Evolutionary conservation across 345 rosid genomes (phyloP), one percentile per base, ranked within the genome.

Genomic region (Passiflora organensis): DNA sequence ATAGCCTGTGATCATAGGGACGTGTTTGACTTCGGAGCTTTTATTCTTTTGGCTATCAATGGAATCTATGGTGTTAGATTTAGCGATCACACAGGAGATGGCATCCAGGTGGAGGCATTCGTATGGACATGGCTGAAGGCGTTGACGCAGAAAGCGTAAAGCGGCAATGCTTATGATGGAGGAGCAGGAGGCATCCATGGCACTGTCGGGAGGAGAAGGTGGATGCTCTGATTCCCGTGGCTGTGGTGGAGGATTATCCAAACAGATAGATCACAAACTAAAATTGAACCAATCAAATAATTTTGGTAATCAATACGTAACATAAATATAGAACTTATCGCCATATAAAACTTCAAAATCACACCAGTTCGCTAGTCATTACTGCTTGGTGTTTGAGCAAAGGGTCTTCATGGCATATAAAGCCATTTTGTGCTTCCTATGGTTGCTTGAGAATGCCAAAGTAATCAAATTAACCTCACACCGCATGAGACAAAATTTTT

Each of bases 111-210:
- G 57, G 51, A 28, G 34, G 34, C 34, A 28, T 28, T 3, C 34
- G 8, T 28, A 28, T 28, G 34, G 34, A 8, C 34, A 28, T 28
- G 34, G 38, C 11, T 24, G 54, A 6, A 11, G 54, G 37, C 28
- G 4, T n/a, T 4, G 20, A 48, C 10, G 21, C 21, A 16, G 32
- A 19, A 20, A 14, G 19, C 13, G 48, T 22, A 1, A 20, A 6
- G 17, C 25, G 36, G 51, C 1, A 50, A 49, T 16, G 51, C 38
- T 1, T 10, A 20, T 10, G 47, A 22, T 10, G 43, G 47, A 1
- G 70, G 42, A 0, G 56, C 24, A 1, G 46, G 34, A 22, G 65
- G 51, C 13, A 43, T 36, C 14, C 39, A 19, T 5, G 51, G 51
- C 2, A 19, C 57, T 0, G 60, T n/a, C 39, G 0, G 53, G 49